A percentile compares a stretch with the other conserved stretches of the same genome.
phyloP scores from a whole-genome alignment of 345 rosid genomes.

The Lepidium sativum region DNA sequence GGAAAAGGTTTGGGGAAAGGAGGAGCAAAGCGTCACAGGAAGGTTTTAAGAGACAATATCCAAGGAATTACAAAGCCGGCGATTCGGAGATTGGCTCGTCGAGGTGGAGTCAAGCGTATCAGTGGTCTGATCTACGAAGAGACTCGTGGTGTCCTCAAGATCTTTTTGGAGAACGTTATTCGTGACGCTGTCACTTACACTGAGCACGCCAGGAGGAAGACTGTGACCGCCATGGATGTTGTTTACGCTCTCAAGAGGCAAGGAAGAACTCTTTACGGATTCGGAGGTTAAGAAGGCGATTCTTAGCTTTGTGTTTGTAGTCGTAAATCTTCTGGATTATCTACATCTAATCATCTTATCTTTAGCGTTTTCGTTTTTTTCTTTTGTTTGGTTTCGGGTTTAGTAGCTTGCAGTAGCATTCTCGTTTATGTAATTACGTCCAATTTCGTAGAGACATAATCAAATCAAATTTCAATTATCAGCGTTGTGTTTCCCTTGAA shows the following conservation, averaged over 20 bases:
- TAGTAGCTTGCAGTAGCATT: background rate
- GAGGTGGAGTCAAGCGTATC: conserved; percentile 47
- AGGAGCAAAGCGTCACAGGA: conserved; percentile 37
- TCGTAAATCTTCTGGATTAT: background rate
- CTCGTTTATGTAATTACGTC: background rate
- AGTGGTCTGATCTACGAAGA: no score
- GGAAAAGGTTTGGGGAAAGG: conserved; percentile 33
- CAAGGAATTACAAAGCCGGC: conserved; percentile 38
- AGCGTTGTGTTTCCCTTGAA: background rate
- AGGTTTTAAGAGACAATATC: conserved; percentile 32
- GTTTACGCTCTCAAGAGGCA: conserved; percentile 41
- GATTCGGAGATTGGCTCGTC: conserved; percentile 35
- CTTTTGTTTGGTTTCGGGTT: background rate
- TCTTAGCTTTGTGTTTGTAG: background rate
- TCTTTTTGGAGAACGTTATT: conserved; percentile 31
- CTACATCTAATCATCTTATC: background rate
- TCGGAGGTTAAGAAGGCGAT: conserved; percentile 14
- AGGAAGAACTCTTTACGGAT: conserved; percentile 35
- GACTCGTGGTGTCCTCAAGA: conserved; percentile 31
- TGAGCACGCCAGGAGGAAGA: conserved; percentile 39
- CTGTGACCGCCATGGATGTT: conserved; percentile 41
- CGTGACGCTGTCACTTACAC: conserved; percentile 30
- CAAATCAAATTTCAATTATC: background rate
- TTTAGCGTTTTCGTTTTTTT: background rate
- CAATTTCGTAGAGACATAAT: background rate